Evolutionary conservation across 345 rosid genomes (phyloP).

Genomic region (Brassica juncea): DNA sequence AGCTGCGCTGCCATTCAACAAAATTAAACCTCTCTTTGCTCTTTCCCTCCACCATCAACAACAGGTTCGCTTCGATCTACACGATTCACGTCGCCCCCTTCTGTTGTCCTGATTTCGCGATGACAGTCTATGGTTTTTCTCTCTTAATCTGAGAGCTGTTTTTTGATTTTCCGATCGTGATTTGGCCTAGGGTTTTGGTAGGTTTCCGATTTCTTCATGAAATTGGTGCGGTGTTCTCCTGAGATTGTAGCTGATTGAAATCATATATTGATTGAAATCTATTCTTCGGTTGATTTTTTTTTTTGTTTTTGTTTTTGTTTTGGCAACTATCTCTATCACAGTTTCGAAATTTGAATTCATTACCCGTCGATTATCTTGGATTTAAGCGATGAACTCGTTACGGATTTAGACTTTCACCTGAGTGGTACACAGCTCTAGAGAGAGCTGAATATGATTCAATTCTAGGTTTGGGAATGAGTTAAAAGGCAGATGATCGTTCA

Average conservation of each 20-base stretch:
- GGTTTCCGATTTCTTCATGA: constrained; percentile 8
- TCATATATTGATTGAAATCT: not conserved
- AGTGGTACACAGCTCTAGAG: too few relatives aligned
- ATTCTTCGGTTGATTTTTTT: too few relatives aligned
- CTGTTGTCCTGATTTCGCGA: constrained; percentile 11
- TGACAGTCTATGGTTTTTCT: not conserved
- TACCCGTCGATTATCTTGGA: constrained; percentile 17
- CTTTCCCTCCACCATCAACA: constrained; percentile 27
- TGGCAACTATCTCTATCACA: too few relatives aligned
- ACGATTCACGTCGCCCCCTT: not conserved
- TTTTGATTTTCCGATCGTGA: constrained; percentile 24
- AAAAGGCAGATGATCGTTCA: not conserved
- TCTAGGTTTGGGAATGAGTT: not conserved
- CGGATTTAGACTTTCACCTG: not conserved
- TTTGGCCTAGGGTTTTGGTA: constrained; percentile 29
- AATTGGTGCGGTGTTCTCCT: not conserved
- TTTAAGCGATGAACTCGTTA: not conserved
- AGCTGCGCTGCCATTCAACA: constrained; percentile 37
- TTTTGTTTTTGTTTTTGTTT: too few relatives aligned
- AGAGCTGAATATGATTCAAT: not conserved
- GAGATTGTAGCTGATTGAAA: constrained; percentile 23
- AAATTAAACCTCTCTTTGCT: constrained; percentile 39
- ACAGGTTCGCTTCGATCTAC: constrained; percentile 61
- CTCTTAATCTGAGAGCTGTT: constrained; percentile 36
- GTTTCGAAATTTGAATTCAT: constrained; percentile 19